Evolutionary conservation across 345 rosid species (phyloP), one percentile per base, ranked within the genome.

Genomic region (Brassica rapa): DNA sequence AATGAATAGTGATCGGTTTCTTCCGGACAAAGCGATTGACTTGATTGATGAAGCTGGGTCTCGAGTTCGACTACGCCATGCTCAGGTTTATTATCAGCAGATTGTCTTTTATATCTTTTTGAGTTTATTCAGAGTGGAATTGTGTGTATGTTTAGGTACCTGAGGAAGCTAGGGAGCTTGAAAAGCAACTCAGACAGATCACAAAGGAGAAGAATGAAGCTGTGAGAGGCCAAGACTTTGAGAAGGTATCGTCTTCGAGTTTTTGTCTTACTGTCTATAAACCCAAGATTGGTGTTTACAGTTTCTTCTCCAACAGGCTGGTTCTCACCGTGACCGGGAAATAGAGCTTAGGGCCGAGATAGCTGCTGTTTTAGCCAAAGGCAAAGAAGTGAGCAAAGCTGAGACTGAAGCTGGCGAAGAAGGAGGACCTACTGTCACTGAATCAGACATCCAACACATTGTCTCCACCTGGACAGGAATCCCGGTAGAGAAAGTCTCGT

Each of bases 11-110:
- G 98, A 93, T 75, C 97, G 97, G 27, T 96, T 96, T 83, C 92
- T 96, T 51, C 99, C 99, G 4, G 98, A 96, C 78, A 96, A 96
- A 86, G 99, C 99, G 6, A 95, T 95, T 61, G 99, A 95, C 81
- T 87, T 95, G 94, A 86, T 95, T 57, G 98, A 95, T 87, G 99
- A 95, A 87, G 99, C 98, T 77, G 99, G 99, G 72, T 95, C 99
- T 83, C 90, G 99, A 21, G 99, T 95, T 83, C 90, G 97, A 29
- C 93, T 95, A 74, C 96, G 91, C 75, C 97, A 95, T 82, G 97
- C 92, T 37, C 92, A 91, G 98, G 99, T 89, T 55, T 33, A 1
- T 6, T 43, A 19, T 14, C n/a, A 8, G 8, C 21, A 57, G 10
- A 8, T 15, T 1, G 55, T 24, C 5, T 46, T 30, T 25, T 12